A percentile compares a stretch with the other conserved stretches of the same genome.
These are phyloP conservation scores for Brasilioporus rufonigricans DNA, from an alignment of 768 basidiomycete species.

Conservation along the genomic window DNA sequence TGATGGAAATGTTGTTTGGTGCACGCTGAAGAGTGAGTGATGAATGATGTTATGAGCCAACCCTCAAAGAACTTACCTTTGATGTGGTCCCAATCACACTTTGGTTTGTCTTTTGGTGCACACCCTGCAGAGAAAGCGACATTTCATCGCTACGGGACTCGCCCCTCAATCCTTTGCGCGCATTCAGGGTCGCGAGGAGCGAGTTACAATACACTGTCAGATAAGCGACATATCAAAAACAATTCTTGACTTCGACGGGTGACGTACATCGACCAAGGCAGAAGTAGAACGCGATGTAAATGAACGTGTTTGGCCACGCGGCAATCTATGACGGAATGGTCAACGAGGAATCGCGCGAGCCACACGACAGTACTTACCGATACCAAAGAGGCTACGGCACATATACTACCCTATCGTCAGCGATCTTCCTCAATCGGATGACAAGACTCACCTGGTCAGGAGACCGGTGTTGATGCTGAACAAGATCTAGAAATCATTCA, in stretches of 20 bases:
- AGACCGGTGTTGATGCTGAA: constrained; percentile 49
- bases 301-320: constrained; percentile 49
- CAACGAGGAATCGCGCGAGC: background rate
- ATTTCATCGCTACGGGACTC: constrained; percentile 24
- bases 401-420: constrained; percentile 35
- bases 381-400: constrained; percentile 56
- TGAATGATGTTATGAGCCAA: background rate
- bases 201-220: constrained; percentile 61
- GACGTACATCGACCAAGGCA: constrained; percentile 58
- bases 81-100: constrained; percentile 11
- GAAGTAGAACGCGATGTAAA: constrained; percentile 65
- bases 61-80: constrained; percentile 3
- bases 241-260: background rate
- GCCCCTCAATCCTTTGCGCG: constrained; percentile 47
- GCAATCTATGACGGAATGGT: constrained; percentile 39
- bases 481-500: constrained; percentile 35
- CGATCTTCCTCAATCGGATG: no score
- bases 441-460: constrained; percentile 23
- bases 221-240: background rate
- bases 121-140: constrained; percentile 32
- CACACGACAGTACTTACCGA: constrained; percentile 36
- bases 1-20: constrained; percentile 60
- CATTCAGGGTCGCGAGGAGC: constrained; percentile 59
- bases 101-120: constrained; percentile 22
- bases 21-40: constrained; percentile 8